These are phyloP conservation scores for Saccharum hybrid DNA, from an alignment of 202 grass and related monocot genomes.

Conservation along the genomic window DNA sequence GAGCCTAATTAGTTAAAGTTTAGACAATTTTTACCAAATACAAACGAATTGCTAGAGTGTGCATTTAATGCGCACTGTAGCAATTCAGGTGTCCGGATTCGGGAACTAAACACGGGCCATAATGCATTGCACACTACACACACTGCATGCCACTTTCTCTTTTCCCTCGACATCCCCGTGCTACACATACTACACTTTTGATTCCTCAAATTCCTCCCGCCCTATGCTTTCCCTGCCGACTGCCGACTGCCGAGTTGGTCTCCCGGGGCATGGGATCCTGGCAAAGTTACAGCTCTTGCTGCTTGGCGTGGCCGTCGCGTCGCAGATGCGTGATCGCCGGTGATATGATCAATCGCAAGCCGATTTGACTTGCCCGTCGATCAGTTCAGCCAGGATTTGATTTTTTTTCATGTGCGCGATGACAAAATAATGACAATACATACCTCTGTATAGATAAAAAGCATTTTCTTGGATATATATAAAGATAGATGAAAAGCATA, in stretches of 20 bases:
- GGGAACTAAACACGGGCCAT: too few relatives aligned
- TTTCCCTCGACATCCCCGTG: background rate
- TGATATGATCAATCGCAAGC: background rate
- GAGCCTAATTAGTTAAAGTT: too few relatives aligned
- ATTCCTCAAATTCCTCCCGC: slow-evolving; percentile 54
- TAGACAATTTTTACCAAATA: too few relatives aligned
- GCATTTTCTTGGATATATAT: too few relatives aligned
- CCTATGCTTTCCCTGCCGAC: slow-evolving; percentile 48
- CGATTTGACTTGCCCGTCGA: background rate
- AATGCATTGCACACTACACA: too few relatives aligned
- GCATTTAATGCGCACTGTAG: too few relatives aligned
- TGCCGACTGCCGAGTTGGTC: slow-evolving; percentile 46
- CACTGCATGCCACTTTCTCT: background rate
- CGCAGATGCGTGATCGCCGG: background rate
- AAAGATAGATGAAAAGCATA: background rate
- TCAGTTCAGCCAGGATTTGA: background rate
- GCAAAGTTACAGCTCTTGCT: background rate
- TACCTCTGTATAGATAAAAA: background rate
- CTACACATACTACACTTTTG: slow-evolving; percentile 30
- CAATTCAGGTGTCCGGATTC: too few relatives aligned
- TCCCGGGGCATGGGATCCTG: slow-evolving; percentile 22
- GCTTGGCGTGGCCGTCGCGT: background rate
- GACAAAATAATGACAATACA: background rate
- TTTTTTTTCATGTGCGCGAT: background rate
- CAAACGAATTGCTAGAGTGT: too few relatives aligned